Percentiles rank a stretch among this genome's conserved stretches.
These are phyloP conservation scores for Stephania japonica DNA, from an alignment of 164 flowering plant genomes.

Conservation along the genomic window DNA sequence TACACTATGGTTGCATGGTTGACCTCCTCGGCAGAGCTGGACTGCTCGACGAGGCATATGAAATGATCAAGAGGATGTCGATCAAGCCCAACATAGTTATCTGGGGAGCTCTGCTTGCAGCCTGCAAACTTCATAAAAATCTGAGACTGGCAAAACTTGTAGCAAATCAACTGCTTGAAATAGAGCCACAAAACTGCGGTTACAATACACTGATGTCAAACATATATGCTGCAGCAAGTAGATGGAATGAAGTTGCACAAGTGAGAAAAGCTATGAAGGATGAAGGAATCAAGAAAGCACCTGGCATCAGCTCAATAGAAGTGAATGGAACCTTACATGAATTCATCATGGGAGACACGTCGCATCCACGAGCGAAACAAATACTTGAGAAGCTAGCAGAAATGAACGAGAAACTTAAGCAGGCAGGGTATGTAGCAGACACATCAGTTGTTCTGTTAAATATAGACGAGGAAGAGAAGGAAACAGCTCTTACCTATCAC, in stretches of 20 bases:
- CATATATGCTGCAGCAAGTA: constrained; percentile 44
- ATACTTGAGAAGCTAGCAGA: constrained; percentile 35
- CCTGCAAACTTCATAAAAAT: constrained; percentile 47
- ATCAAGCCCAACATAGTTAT: constrained; percentile 35
- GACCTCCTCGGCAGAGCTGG: constrained; percentile 67
- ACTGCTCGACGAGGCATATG: constrained; percentile 35
- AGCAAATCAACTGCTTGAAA: constrained; percentile 31
- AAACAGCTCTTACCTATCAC: constrained; percentile 36
- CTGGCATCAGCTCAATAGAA: constrained; percentile 43
- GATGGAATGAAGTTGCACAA: constrained; percentile 46
- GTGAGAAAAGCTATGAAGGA: constrained; percentile 37
- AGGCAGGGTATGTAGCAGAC: constrained; percentile 32
- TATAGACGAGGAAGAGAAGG: constrained; percentile 51
- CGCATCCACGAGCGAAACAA: constrained; percentile 25
- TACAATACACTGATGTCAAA: constrained; percentile 44
- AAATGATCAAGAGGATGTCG: constrained; percentile 44
- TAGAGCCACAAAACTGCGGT: constrained; percentile 43
- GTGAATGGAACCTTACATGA: constrained; percentile 39
- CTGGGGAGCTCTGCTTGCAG: constrained; percentile 52
- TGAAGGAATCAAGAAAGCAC: constrained; percentile 34
- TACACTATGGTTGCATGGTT: constrained; percentile 65
- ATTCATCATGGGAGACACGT: constrained; percentile 35
- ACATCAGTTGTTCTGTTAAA: constrained; percentile 34
- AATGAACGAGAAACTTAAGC: constrained; percentile 38
- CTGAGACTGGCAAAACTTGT: constrained; percentile 34